phyloP scores from a whole-genome alignment of 176 grass and related monocot species.

The Thalia dealbata region DNA sequence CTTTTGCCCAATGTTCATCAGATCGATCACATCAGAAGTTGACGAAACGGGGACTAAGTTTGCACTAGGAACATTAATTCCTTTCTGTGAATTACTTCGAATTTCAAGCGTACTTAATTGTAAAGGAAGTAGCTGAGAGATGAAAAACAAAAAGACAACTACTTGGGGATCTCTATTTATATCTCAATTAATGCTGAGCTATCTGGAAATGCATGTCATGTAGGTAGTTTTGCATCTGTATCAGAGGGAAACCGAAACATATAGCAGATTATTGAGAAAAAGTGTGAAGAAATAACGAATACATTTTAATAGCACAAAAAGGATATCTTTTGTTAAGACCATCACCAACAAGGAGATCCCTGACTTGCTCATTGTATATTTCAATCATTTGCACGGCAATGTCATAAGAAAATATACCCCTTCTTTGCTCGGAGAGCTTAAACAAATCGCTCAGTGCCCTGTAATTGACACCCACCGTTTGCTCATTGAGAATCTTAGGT shows the following conservation, averaged over 20 bases:
- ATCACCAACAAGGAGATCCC: constrained; percentile 80
- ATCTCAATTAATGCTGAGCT: neutral
- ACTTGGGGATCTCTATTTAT: neutral
- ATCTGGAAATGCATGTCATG: neutral
- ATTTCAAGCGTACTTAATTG: constrained; percentile 76
- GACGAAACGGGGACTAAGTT: constrained; percentile 63
- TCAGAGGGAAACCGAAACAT: neutral
- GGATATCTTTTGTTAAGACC: constrained; percentile 98
- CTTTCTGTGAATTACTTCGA: constrained; percentile 87
- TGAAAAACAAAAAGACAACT: neutral
- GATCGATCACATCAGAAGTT: constrained; percentile 79
- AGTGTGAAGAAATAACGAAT: neutral
- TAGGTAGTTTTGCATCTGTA: constrained; percentile 13
- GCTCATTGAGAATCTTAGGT: constrained; percentile 76
- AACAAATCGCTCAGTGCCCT: constrained; percentile 86
- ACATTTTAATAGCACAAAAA: constrained; percentile 10
- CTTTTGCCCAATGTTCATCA: constrained; percentile 89
- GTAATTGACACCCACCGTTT: constrained; percentile 88
- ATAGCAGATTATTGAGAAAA: neutral
- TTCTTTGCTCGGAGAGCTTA: constrained; percentile 84
- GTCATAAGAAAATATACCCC: constrained; percentile 68
- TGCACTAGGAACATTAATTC: constrained; percentile 88
- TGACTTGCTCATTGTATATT: constrained; percentile 98
- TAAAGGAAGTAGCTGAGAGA: constrained; percentile 45
- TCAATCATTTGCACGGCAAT: constrained; percentile 99